phyloP scores from a whole-genome alignment of 345 rosid species.

The Brassica rapa region DNA sequence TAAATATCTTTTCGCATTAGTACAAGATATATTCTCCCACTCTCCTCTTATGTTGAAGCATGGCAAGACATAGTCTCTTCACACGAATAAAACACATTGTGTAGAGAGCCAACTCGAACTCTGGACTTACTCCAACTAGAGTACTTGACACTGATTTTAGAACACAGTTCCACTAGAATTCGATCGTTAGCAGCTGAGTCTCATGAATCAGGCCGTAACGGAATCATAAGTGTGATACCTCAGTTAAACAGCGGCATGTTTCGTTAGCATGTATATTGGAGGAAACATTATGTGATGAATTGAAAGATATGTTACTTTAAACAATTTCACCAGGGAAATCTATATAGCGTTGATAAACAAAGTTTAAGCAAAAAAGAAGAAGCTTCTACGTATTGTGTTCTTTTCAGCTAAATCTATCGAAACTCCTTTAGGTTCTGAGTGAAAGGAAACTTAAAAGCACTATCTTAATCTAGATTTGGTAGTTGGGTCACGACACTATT shows the following conservation, averaged over 20 bases:
- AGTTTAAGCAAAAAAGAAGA: no score
- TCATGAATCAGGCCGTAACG: conserved; percentile 74
- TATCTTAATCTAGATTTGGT: no score
- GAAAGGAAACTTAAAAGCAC: no score
- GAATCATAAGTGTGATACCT: not conserved
- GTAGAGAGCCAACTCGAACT: conserved; percentile 88
- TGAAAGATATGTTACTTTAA: conserved; percentile 36
- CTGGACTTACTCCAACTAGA: conserved; percentile 85
- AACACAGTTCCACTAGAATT: conserved; percentile 90
- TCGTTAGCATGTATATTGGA: not conserved
- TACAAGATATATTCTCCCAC: no score
- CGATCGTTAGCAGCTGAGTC: conserved; percentile 78
- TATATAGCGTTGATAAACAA: conserved; percentile 76
- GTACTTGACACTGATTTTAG: conserved; percentile 89
- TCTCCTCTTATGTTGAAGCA: no score
- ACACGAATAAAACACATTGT: conserved; percentile 57
- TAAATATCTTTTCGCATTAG: no score
- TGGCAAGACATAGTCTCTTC: no score
- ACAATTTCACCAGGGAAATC: conserved; percentile 41
- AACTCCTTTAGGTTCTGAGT: no score
- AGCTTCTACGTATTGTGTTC: no score
- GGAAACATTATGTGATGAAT: not conserved
- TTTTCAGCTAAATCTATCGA: no score
- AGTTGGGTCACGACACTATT: no score
- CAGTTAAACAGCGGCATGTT: not conserved